Conservation (phyloP, 163 green algal genomes). For the Scenedesmus sp. region DNA sequence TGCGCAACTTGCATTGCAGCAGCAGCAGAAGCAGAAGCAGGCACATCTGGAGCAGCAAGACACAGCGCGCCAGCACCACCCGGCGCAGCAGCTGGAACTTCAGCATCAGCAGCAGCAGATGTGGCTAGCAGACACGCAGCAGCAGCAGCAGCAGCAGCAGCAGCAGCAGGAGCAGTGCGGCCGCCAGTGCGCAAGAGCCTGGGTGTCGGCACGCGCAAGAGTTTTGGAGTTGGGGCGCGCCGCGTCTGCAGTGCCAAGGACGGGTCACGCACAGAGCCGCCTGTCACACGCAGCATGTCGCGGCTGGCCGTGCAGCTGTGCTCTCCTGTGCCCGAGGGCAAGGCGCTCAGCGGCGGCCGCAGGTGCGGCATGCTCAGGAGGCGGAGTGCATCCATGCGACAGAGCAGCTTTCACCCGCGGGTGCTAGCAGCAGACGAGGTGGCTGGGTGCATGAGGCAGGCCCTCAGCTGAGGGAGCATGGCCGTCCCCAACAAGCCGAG, state of each 20-base stretch:
- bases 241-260: slow-evolving; percentile 21
- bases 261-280: slow-evolving; percentile 45
- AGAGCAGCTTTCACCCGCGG: too few species aligned
- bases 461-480: background rate
- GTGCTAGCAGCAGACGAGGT: background rate
- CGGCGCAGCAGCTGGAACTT: background rate
- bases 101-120: slow-evolving; percentile 19
- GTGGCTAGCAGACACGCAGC: background rate
- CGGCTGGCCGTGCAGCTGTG: slow-evolving; percentile 1
- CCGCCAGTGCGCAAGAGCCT: slow-evolving; percentile 1
- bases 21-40: background rate
- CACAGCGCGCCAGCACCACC: background rate
- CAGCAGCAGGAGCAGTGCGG: too few species aligned
- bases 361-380: background rate
- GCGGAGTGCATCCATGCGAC: too few species aligned
- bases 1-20: background rate
- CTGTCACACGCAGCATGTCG: slow-evolving; percentile 52
- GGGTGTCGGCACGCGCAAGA: background rate
- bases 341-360: background rate
- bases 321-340: slow-evolving; percentile 42
- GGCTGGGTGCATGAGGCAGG: background rate
- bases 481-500: background rate
- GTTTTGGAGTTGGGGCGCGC: slow-evolving; percentile 16
- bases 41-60: background rate
- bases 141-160: background rate